Conservation (phyloP, 306 rosid species). For the Delonix regia region DNA sequence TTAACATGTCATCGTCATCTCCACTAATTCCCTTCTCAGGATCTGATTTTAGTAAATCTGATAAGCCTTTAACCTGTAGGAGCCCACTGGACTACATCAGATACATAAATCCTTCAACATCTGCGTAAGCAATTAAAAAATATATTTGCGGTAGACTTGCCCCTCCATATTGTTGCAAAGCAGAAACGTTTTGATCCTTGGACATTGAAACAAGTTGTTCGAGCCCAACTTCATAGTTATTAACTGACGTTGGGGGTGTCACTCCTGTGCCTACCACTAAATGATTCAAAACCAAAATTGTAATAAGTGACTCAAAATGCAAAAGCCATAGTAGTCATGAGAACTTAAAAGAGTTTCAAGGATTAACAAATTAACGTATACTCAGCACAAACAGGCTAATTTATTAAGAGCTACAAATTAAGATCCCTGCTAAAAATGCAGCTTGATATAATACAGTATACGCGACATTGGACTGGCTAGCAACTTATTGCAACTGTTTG, state of each 20-base stretch:
- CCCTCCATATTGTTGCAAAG: constrained; percentile 81
- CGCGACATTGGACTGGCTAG: constrained; percentile 11
- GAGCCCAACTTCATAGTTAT: constrained; percentile 65
- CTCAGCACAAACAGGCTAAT: constrained; percentile 5
- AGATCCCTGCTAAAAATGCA: constrained; percentile 1
- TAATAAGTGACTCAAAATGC: constrained; percentile 42
- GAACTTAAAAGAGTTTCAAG: background rate
- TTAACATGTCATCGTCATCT: constrained; percentile 61
- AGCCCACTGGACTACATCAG: constrained; percentile 26
- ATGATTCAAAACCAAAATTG: constrained; percentile 36
- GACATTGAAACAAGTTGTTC: constrained; percentile 79
- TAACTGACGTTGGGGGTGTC: constrained; percentile 49
- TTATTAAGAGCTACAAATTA: constrained; percentile 28
- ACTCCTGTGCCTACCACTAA: constrained; percentile 49
- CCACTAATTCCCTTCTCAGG: constrained; percentile 75
- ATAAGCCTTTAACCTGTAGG: constrained; percentile 71
- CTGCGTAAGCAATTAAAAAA: constrained; percentile 19
- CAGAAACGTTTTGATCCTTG: constrained; percentile 67
- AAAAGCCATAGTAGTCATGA: constrained; percentile 24
- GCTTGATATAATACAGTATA: background rate
- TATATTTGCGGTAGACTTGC: constrained; percentile 47
- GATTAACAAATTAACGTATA: background rate
- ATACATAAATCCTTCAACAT: constrained; percentile 23
- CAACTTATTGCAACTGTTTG: constrained; percentile 23
- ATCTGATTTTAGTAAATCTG: constrained; percentile 66